Base-by-base conservation (phyloP, 2,329 filamentous ascomycete species). In the Tetracladium maxilliforme region DNA sequence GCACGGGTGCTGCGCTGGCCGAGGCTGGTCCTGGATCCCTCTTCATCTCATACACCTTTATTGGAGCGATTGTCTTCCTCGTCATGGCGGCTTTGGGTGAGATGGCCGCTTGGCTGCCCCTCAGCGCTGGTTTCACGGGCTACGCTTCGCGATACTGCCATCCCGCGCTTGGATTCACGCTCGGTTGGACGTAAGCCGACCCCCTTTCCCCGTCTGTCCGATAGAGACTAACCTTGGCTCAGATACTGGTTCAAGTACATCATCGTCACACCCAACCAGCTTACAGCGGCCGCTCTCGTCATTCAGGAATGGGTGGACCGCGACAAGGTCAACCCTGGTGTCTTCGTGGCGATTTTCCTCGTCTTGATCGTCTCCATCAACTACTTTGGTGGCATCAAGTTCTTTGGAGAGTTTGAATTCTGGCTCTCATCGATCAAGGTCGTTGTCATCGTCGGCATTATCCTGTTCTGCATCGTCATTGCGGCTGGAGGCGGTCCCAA, bases 11-110 rank as follows among this genome's bases (percentile, higher is more conserved):
- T 12, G n/a, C n/a, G n/a, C n/a, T n/a, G n/a, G n/a, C n/a, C n/a
- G n/a, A n/a, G 28, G 47, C 44, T 26, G 58, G 60, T 17, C 77
- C 77, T 24, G 76, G 56, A 12, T 69, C 74, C 7, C 69, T 82
- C 44, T 60, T 82, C 37, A 75, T 83, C 44, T 72, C 72, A 7
- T 83, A 82, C 51, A 59, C 66, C 19, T 47, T 77, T 33, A 64
- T 81, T 35, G 77, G 77, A 35, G 51, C 75, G 23, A 51, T 90
- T 31, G 81, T 87, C 36, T 90, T 73, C 49, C 54, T 83, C 21
- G 80, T 90, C 37, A 84, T 90, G 78, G 73, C 72, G 30, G 74
- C 69, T 29, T 67, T 90, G 4, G 81, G 80, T 33, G 80, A 87
- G 49, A 90, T 90, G 78, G 78, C 80, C 7, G 68, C 80, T 26